Evolutionary conservation across 169 alveolate genomes (phyloP), one percentile per base, ranked within the genome.

Genomic region (Babesia sp.): DNA sequence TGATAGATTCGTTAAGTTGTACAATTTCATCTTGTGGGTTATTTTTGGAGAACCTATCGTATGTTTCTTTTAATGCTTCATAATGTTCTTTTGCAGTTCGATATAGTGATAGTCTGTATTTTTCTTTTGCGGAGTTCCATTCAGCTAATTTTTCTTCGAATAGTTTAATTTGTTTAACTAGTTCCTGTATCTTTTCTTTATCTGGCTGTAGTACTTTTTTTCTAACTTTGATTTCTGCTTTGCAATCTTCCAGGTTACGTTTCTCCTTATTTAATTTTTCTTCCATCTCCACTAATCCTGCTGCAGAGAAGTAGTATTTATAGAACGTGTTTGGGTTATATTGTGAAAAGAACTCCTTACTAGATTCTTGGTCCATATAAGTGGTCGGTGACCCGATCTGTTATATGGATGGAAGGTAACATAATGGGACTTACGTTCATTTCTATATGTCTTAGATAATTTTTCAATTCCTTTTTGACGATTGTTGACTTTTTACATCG

Each of bases 291-390:
- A 79, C 81, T 53, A 89, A 81, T 7, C 93, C 93, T 12, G 90
- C 91, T 0, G 91, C 85, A 8, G 75, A 71, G 79, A 83, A 60
- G 81, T 85, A 89, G 80, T 85, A 89, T 34, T 68, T 55, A 73
- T 89, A 76, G 42, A 89, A 81, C 36, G 83, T 78, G 48, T 70
- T 74, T 22, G 84, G 71, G 57, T 64, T 89, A 7, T 86, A 71
- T 1, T 75, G 90, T 59, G 83, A 77, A 42, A 89, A 89, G 76
- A 84, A 89, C 41, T 78, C 61, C 36, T 89, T 89, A 55, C 93
- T 79, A 41, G 82, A 66, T 76, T 89, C 93, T 86, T 89, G 93
- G 72, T 89, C 93, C 85, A 89, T 82, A 66, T 89, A 89, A 8
- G 88, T 86, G 41, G 91, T 82, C 18, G 93, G 93, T 12, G 83